phyloP scores from a whole-genome alignment of 495 filamentous ascomycete genomes.

The Physcia stellaris region DNA sequence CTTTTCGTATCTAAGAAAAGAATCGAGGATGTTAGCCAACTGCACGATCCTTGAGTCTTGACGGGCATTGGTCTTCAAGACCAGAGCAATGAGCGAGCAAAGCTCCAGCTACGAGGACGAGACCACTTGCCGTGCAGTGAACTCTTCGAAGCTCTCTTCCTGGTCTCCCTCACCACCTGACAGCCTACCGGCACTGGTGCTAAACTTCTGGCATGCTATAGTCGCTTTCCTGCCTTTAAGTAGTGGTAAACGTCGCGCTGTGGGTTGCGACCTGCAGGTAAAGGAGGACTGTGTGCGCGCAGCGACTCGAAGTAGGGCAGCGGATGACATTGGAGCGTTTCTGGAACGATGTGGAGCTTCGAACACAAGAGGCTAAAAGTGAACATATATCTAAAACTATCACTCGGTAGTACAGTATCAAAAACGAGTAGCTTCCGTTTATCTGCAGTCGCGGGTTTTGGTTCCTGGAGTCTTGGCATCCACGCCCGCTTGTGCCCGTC shows the following conservation, averaged over 20 bases:
- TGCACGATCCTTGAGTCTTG: too few relatives aligned
- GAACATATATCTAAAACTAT: too few relatives aligned
- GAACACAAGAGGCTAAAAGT: too few relatives aligned
- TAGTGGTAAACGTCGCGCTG: conserved; percentile 7
- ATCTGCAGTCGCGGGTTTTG: too few relatives aligned
- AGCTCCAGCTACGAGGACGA: neutral
- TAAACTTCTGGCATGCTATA: conserved; percentile 11
- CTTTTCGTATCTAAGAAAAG: conserved; percentile 89
- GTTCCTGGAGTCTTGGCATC: too few relatives aligned
- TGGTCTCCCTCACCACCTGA: conserved; percentile 43
- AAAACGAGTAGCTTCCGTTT: too few relatives aligned
- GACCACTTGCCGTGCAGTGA: conserved; percentile 77
- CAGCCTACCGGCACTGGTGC: conserved; percentile 10
- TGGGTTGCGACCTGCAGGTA: conserved; percentile 27
- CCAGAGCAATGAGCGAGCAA: too few relatives aligned
- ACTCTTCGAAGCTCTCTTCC: conserved; percentile 97
- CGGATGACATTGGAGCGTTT: conserved; percentile 54
- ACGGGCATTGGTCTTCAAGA: too few relatives aligned
- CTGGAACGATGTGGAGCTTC: too few relatives aligned
- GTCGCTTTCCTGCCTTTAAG: neutral
- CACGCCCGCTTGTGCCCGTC: too few relatives aligned
- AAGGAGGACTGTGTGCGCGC: conserved; percentile 51
- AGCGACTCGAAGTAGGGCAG: conserved; percentile 55
- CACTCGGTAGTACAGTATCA: too few relatives aligned
- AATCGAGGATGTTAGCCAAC: too few relatives aligned